These are phyloP conservation scores for Zalaria sp. DNA, from an alignment of 2,329 filamentous ascomycete genomes.

Conservation along the genomic window DNA sequence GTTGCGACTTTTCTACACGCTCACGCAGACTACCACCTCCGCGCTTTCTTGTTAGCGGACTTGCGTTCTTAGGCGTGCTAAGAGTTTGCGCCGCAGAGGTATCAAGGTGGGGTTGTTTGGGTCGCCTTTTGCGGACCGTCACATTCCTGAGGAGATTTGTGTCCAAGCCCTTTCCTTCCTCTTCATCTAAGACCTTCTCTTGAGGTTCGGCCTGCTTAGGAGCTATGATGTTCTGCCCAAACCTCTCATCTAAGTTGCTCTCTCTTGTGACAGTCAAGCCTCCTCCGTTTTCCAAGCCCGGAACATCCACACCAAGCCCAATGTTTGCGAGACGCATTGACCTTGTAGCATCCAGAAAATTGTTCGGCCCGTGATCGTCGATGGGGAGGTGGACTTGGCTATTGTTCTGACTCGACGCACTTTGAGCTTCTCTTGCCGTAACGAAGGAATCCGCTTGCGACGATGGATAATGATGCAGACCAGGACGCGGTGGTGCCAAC, in stretches of 20 bases:
- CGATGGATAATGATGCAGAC: conserved; percentile 13
- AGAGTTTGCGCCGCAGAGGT: not conserved
- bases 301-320: conserved; percentile 20
- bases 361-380: not conserved
- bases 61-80: conserved; percentile 6
- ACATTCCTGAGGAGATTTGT: conserved; percentile 21
- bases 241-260: not conserved
- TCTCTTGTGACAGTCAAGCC: conserved; percentile 1
- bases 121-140: conserved; percentile 22
- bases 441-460: conserved; percentile 33
- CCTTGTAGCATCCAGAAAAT: conserved; percentile 4
- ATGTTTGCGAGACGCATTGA: conserved; percentile 2
- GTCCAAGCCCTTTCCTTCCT: not conserved
- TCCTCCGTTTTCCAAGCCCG: conserved; percentile 15
- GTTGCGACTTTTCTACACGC: conserved; percentile 15
- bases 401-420: conserved; percentile 13
- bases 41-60: conserved; percentile 8
- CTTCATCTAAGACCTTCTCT: not conserved
- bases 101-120: conserved; percentile 3
- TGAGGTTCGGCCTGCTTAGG: not conserved
- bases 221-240: conserved; percentile 4
- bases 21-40: conserved; percentile 16
- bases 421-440: conserved; percentile 28
- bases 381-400: not conserved
- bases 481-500: conserved; percentile 9